A percentile compares a stretch with the other conserved stretches of the same genome.
Conservation (phyloP, 1,139 yeast species). For the Pichia cactophila region DNA sequence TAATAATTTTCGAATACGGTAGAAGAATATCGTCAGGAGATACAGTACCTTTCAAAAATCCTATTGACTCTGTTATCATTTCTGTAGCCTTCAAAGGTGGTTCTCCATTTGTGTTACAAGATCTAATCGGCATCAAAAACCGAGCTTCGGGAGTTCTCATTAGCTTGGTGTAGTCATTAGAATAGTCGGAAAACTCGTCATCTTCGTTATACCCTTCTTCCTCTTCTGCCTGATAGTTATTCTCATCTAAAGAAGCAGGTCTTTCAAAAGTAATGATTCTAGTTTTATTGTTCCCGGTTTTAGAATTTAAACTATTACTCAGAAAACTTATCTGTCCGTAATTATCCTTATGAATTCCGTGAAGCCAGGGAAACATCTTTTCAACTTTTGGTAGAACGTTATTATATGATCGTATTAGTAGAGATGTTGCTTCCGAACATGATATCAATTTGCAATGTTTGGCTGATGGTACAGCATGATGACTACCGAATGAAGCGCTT, state of each 20-base stretch:
- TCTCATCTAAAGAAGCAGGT: slow-evolving; percentile 9
- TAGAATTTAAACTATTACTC: slow-evolving; percentile 13
- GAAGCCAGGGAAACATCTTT: slow-evolving; percentile 84
- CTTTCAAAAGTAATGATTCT: slow-evolving; percentile 12
- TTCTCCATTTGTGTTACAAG: slow-evolving; percentile 29
- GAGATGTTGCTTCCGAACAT: slow-evolving; percentile 21
- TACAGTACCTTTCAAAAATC: slow-evolving; percentile 56
- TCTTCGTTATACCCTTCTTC: slow-evolving; percentile 1
- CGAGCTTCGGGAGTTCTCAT: slow-evolving; percentile 11
- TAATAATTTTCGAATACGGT: slow-evolving; percentile 31
- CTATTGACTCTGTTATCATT: slow-evolving; percentile 36
- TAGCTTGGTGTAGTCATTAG: slow-evolving; percentile 1
- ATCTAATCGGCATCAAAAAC: slow-evolving; percentile 44
- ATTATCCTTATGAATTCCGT: slow-evolving; percentile 55
- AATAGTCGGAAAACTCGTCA: slow-evolving; percentile 4
- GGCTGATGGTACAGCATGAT: slow-evolving; percentile 10
- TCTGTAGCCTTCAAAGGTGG: slow-evolving; percentile 26
- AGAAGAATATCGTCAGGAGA: slow-evolving; percentile 52
- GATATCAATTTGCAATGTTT: slow-evolving; percentile 19
- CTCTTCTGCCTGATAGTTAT: slow-evolving; percentile 6
- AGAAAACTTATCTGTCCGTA: slow-evolving; percentile 38
- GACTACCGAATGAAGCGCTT: slow-evolving; percentile 13
- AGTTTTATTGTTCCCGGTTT: slow-evolving; percentile 5
- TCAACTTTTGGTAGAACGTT: slow-evolving; percentile 60
- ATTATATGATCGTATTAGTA: slow-evolving; percentile 41